Base-by-base conservation (phyloP, 352 stramenopile species). In the Hyaloperonospora arabidopsidis region DNA sequence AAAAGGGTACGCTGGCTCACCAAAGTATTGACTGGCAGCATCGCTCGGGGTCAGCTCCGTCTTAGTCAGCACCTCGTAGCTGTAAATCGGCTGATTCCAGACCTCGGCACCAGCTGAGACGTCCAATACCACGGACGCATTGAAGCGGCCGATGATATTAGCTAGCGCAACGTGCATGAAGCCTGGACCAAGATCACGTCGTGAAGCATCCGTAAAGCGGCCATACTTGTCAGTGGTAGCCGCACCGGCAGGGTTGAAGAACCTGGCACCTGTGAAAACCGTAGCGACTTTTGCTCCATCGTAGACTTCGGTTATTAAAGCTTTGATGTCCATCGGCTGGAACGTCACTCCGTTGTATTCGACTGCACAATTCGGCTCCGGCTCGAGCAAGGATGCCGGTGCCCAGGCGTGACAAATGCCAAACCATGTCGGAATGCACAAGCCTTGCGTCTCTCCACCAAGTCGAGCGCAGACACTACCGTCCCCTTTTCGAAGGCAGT, bases 1-100 rank as follows among this genome's bases (percentile, higher is more conserved):
- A 59, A 78, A 87, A 25, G 70, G 70, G 48, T 85, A 87, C 52
- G 40, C 39, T 15, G 61, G 52, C 6, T 70, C 57, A n/a, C 61
- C 61, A 44, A 72, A 84, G 45, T 73, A 62, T 1, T 61, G 70
- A 1, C 65, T 48, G 0, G 74, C 45, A 7, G 63, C 55, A 5
- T 72, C 55, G 11, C 59, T 56, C 45, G 80, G 49, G 11, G 59
- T 60, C 56, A 77, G 61, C 5, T 48, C 41, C n/a, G 61, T 59
- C 23, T 72, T 47, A 34, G 70, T 49, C 52, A 76, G 78, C 49
- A 68, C 68, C 35, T 70, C 57, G 63, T 76, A 86, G 46, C 58
- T 63, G 19, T 55, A 57, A 34, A 87, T 62, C 5, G 75, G 75
- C 49, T 84, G 72, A 64, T 87, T 86, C 73, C 75, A 86, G n/a